Evolutionary conservation across 140 eudicot genomes (phyloP), one percentile per base, ranked within the genome.

Genomic region (Bidens hawaiensis): DNA sequence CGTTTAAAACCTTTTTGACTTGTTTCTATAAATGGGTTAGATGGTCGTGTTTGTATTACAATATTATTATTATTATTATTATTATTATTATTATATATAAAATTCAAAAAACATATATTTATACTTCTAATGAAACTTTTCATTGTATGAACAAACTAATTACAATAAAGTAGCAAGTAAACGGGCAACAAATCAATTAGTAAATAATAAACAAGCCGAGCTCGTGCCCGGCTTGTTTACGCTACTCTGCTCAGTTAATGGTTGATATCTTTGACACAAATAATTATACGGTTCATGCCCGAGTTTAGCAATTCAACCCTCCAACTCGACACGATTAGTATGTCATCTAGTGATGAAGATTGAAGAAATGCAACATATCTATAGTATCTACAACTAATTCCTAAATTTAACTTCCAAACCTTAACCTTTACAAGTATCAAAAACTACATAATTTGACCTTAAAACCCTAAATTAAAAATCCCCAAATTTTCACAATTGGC

Each of bases 281-380:
- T 14, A 52, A 11, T 1, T 14, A 13, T 25, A 52, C 3, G 21
- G 36, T 1, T 3, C 40, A 6, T 26, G 40, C 27, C n/a, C 0
- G 14, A 4, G 38, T 14, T 53, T 53, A 26, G 27, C 6, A 21
- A 53, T 27, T 53, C 13, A 25, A 27, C 60, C 34, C 0, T 9
- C 30, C 27, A 48, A 48, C 59, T 0, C 7, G 21, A 52, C 6
- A 52, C 11, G n/a, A 7, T 33, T 53, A 36, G 42, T 31, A 52
- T 36, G 53, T 67, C 72, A 36, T 52, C 36, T 49, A 34, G 13
- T 48, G 9, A 11, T 16, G 10, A 14, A 0, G 27, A 11, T 16
- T 12, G 15, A 57, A 43, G 24, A 13, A 7, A 30, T 42, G 57
- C 74, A 45, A 22, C 74, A 57, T 57, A 59, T 59, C 67, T 58